Conservation (phyloP, 2,329 filamentous ascomycete species). For the Pyricularia grisea region DNA sequence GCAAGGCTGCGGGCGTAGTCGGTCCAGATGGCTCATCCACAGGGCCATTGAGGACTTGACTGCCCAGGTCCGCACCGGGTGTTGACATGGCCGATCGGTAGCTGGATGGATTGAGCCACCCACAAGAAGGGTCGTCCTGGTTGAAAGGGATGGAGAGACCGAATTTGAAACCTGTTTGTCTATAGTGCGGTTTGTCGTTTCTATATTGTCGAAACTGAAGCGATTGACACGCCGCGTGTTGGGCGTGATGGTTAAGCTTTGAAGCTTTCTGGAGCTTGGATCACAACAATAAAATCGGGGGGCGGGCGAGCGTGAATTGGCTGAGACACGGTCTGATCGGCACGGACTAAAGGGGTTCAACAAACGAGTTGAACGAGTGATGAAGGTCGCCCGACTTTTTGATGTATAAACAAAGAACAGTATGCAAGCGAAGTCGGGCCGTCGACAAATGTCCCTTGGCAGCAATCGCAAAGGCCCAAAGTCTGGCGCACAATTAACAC, state of each 20-base stretch:
- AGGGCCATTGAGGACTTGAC: neutral
- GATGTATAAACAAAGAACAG: neutral
- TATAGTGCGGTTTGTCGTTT: neutral
- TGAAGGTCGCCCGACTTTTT: neutral
- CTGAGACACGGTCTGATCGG: constrained; percentile 1
- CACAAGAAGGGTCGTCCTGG: neutral
- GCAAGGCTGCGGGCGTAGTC: constrained; percentile 10
- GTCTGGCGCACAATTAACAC: neutral
- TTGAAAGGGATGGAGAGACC: neutral
- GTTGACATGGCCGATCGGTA: constrained; percentile 1
- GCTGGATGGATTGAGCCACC: neutral
- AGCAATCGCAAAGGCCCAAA: neutral
- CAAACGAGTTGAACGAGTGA: neutral
- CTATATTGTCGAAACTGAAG: neutral
- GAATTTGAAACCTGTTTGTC: neutral
- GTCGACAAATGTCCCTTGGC: neutral
- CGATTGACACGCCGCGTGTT: neutral
- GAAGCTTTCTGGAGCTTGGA: neutral
- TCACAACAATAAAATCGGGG: neutral
- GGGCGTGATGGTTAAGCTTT: neutral
- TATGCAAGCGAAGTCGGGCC: neutral
- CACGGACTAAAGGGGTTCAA: neutral
- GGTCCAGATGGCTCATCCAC: neutral
- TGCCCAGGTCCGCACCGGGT: constrained; percentile 1
- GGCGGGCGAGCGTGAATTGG: neutral